Evolutionary conservation across 305 asterid genomes (phyloP).

Genomic region (Withania somnifera): DNA sequence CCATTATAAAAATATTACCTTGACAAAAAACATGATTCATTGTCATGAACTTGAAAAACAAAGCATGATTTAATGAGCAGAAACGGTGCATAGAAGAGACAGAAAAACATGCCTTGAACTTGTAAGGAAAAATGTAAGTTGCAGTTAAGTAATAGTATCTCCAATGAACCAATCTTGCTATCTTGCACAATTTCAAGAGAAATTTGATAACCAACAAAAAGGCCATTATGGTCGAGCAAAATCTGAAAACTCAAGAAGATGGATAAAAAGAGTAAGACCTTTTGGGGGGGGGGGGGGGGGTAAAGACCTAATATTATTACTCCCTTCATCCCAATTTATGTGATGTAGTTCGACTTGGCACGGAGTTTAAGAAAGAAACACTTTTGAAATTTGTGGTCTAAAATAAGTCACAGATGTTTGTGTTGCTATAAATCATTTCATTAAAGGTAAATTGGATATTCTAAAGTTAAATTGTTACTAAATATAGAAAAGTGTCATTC

Average conservation of each 20-base stretch:
- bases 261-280: background rate
- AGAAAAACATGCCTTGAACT: background rate
- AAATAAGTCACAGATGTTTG: no score
- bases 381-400: no score
- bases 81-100: background rate
- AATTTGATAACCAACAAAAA: background rate
- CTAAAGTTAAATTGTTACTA: no score
- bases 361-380: no score
- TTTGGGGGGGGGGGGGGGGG: no score
- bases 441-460: no score
- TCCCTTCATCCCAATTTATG: no score
- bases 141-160: background rate
- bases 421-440: no score
- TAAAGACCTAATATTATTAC: no score
- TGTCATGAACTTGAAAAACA: background rate
- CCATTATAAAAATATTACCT: background rate
- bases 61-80: background rate
- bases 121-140: background rate
- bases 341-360: no score
- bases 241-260: background rate
- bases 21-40: background rate
- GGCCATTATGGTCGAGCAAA: background rate
- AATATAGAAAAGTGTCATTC: no score
- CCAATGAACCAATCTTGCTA: background rate
- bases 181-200: background rate